Evolutionary conservation across 371 early-diverging fungal genomes (phyloP).

Genomic region (Syncephalastrum racemosum): DNA sequence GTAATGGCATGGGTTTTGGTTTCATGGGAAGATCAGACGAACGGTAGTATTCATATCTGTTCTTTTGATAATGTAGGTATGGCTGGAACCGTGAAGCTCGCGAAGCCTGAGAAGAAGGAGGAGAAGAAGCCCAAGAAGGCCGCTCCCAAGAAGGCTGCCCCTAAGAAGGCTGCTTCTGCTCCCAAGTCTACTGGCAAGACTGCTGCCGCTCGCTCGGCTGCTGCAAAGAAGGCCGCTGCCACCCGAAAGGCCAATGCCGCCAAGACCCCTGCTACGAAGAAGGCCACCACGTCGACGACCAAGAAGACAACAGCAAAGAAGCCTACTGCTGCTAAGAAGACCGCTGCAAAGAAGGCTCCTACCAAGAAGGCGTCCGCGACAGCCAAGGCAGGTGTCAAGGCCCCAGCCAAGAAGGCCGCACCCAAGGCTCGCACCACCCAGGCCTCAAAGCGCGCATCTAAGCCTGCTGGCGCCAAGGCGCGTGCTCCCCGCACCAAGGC

Average conservation of each 20-base stretch:
- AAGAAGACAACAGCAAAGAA: slow-evolving; percentile 45
- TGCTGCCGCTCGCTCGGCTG: slow-evolving; percentile 47
- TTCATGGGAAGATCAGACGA: too few relatives aligned
- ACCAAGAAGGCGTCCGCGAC: slow-evolving; percentile 40
- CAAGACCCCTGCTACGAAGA: slow-evolving; percentile 55
- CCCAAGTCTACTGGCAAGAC: slow-evolving; percentile 57
- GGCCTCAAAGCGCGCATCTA: too few relatives aligned
- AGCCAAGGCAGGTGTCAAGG: slow-evolving; percentile 27
- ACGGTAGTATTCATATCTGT: too few relatives aligned
- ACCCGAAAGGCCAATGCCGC: slow-evolving; percentile 12
- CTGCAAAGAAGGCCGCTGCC: slow-evolving; percentile 56
- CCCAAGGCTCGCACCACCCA: too few relatives aligned
- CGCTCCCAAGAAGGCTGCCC: slow-evolving; percentile 40
- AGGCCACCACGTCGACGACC: slow-evolving; percentile 39
- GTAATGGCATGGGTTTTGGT: too few relatives aligned
- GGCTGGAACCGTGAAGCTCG: slow-evolving; percentile 72
- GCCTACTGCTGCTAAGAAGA: slow-evolving; percentile 43
- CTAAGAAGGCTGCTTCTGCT: slow-evolving; percentile 36
- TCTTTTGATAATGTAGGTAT: slow-evolving; percentile 27
- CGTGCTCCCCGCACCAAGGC: too few relatives aligned
- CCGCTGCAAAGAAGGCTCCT: slow-evolving; percentile 41
- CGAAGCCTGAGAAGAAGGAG: slow-evolving; percentile 30
- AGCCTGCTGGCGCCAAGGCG: too few relatives aligned
- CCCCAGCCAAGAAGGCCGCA: slow-evolving; percentile 19
- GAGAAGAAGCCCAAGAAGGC: slow-evolving; percentile 45